These are phyloP conservation scores for Aspergillus homomorphus DNA, from an alignment of 495 filamentous ascomycete genomes.

Conservation along the genomic window DNA sequence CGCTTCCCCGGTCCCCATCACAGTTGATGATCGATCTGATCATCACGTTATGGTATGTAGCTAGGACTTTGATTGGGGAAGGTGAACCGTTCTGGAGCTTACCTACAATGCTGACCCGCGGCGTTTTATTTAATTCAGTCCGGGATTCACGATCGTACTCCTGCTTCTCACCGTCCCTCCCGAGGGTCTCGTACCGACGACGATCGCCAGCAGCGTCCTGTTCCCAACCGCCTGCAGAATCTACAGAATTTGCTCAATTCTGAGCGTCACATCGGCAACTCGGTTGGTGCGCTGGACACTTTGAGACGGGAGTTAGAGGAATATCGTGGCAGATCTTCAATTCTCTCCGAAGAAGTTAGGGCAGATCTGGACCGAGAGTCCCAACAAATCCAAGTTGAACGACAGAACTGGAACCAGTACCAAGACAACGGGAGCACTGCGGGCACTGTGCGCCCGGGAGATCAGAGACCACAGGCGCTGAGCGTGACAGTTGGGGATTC, in stretches of 20 bases:
- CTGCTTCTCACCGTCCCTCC: constrained; percentile 43
- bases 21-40: constrained; percentile 3
- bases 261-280: constrained; percentile 38
- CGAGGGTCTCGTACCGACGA: constrained; percentile 14
- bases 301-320: constrained; percentile 40
- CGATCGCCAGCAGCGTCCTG: background rate
- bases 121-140: too few relatives aligned
- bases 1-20: constrained; percentile 2
- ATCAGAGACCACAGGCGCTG: constrained; percentile 14
- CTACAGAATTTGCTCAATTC: constrained; percentile 41
- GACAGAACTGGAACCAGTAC: constrained; percentile 9
- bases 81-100: too few relatives aligned
- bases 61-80: too few relatives aligned
- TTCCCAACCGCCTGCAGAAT: constrained; percentile 30
- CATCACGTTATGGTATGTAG: constrained; percentile 20
- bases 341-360: constrained; percentile 27
- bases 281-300: constrained; percentile 36
- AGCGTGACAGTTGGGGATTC: constrained; percentile 14
- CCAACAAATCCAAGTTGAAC: constrained; percentile 20
- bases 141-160: constrained; percentile 56
- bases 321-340: constrained; percentile 18
- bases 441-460: constrained; percentile 12
- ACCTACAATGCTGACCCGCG: too few relatives aligned
- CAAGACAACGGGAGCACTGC: constrained; percentile 13
- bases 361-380: constrained; percentile 28